Evolutionary conservation across 768 basidiomycete genomes (phyloP).

Genomic region (Hypsizygus marmoreus): DNA sequence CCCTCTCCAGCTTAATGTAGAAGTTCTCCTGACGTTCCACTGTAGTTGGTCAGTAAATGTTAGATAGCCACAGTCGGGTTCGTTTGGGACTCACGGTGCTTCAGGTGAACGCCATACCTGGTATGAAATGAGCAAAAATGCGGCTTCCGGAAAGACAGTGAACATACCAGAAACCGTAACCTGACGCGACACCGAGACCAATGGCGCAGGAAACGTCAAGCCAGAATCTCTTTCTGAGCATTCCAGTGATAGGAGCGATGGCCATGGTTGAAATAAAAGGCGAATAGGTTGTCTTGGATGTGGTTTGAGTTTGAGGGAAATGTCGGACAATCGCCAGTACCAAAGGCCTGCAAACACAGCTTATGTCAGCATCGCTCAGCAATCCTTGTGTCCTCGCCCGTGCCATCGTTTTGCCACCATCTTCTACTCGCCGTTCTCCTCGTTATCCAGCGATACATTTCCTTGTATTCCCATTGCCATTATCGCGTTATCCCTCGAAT

Average conservation of each 20-base stretch:
- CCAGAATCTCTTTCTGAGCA: constrained; percentile 91
- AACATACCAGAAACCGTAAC: constrained; percentile 84
- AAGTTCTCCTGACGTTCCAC: constrained; percentile 83
- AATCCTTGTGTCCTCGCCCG: constrained; percentile 26
- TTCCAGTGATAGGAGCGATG: constrained; percentile 91
- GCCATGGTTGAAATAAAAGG: constrained; percentile 51
- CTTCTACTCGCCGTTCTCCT: constrained; percentile 18
- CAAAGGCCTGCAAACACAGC: constrained; percentile 20
- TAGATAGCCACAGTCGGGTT: background rate
- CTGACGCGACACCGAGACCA: constrained; percentile 74
- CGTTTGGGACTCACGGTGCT: constrained; percentile 57
- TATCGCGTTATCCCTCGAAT: constrained; percentile 25
- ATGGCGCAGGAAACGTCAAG: constrained; percentile 76
- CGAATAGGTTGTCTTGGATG: constrained; percentile 17
- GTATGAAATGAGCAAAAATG: constrained; percentile 25
- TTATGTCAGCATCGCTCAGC: constrained; percentile 23
- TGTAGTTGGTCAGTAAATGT: constrained; percentile 29
- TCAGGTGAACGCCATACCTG: constrained; percentile 86
- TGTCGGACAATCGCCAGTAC: constrained; percentile 31
- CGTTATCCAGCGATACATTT: constrained; percentile 23
- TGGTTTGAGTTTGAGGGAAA: constrained; percentile 34
- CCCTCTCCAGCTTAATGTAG: constrained; percentile 83
- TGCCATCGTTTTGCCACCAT: constrained; percentile 25
- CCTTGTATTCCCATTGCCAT: constrained; percentile 8
- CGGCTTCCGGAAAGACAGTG: constrained; percentile 11